These are phyloP conservation scores for Fusarium ambrosium DNA, from an alignment of 2,329 filamentous ascomycete species.

Conservation along the genomic window DNA sequence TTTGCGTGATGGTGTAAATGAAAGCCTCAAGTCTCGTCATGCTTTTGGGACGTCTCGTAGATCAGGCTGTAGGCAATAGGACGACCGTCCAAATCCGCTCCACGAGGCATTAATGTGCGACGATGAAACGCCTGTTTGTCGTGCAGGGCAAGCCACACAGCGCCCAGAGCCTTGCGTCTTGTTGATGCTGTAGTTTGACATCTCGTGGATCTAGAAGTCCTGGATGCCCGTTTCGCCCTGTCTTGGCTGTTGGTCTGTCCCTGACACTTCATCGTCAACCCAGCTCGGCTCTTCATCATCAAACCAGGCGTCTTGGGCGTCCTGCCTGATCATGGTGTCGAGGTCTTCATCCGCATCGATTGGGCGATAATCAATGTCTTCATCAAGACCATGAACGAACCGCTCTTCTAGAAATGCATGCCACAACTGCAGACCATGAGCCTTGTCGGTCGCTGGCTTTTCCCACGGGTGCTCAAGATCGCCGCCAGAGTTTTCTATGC, in stretches of 20 bases:
- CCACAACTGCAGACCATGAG: constrained; percentile 79
- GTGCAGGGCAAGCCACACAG: neutral
- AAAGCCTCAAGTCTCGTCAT: neutral
- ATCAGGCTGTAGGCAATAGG: too few species aligned
- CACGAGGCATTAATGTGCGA: neutral
- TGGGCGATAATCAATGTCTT: constrained; percentile 80
- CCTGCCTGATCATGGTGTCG: constrained; percentile 72
- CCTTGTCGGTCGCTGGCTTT: constrained; percentile 58
- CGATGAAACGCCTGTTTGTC: neutral
- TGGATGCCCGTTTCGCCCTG: constrained; percentile 78
- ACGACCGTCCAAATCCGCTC: neutral
- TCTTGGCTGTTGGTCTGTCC: constrained; percentile 36
- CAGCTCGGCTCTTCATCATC: constrained; percentile 82
- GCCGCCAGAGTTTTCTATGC: constrained; percentile 7
- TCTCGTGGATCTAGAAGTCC: constrained; percentile 68
- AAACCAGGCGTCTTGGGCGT: constrained; percentile 82
- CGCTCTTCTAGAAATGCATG: constrained; percentile 77
- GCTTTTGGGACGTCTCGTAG: neutral
- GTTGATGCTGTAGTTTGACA: neutral
- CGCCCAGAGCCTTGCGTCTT: neutral
- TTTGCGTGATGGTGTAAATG: neutral
- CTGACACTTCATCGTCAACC: constrained; percentile 59
- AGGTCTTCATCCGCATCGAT: constrained; percentile 81
- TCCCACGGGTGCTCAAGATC: constrained; percentile 57
- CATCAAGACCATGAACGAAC: constrained; percentile 81